Conservation (phyloP, 306 rosid species). For the Cucurbita ficifolia region DNA sequence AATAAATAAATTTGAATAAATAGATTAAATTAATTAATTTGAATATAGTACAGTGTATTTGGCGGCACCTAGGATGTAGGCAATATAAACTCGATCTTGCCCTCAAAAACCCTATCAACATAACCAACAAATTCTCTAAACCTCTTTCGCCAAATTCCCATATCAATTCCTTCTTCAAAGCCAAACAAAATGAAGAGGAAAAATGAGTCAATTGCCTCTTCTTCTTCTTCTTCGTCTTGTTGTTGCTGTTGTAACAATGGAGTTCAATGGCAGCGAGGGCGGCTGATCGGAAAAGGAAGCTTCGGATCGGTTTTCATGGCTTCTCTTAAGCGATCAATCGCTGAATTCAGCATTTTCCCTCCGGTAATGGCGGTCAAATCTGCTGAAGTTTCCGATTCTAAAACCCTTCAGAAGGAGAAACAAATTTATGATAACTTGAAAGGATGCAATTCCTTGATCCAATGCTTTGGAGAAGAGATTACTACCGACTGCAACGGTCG, state of each 20-base stretch:
- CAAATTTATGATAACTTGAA: background rate
- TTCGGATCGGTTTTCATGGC: slow-evolving; percentile 23
- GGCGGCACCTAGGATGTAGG: no score
- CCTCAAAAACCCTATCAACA: no score
- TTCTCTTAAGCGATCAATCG: slow-evolving; percentile 1
- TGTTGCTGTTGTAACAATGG: background rate
- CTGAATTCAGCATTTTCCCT: slow-evolving; percentile 1
- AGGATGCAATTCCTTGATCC: background rate
- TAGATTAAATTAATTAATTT: no score
- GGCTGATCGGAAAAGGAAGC: slow-evolving; percentile 17
- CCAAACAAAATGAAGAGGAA: no score
- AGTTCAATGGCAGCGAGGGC: background rate
- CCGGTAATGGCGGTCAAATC: slow-evolving; percentile 16
- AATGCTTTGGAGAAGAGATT: background rate
- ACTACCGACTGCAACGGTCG: background rate
- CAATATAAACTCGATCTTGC: no score
- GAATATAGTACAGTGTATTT: no score
- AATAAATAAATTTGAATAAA: no score
- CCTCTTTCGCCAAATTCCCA: no score
- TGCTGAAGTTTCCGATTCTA: slow-evolving; percentile 10
- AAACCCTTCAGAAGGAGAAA: slow-evolving; percentile 13
- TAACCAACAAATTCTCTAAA: no score
- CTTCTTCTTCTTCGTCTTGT: background rate
- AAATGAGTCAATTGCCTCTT: no score
- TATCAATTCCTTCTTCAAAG: no score